phyloP scores from a whole-genome alignment of 1,284 basidiomycete species.

The Cystobasidiaceae sp. region DNA sequence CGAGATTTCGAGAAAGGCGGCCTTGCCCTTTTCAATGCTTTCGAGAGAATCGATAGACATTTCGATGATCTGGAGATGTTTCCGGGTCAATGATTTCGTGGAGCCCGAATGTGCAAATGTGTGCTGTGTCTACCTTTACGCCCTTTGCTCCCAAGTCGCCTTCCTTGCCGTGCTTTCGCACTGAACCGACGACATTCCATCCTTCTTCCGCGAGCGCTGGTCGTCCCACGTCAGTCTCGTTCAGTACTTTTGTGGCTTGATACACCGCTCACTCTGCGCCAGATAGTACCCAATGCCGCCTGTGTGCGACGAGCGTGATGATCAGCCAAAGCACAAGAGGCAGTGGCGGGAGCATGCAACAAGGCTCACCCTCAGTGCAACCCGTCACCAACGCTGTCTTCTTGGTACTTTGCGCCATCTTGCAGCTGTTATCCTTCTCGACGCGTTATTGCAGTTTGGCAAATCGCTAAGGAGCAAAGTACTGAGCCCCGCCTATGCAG shows the following conservation, averaged over 20 bases:
- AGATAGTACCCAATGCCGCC: slow-evolving; percentile 24
- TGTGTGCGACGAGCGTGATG: neutral
- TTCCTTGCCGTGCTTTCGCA: slow-evolving; percentile 19
- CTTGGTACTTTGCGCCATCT: neutral
- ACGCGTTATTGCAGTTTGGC: too few species aligned
- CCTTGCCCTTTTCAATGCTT: slow-evolving; percentile 9
- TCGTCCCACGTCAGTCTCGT: too few species aligned
- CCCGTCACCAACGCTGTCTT: slow-evolving; percentile 23
- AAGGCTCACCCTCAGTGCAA: slow-evolving; percentile 7
- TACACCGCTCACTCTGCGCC: neutral
- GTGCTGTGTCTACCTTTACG: neutral
- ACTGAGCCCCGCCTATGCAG: too few species aligned
- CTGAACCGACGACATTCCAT: slow-evolving; percentile 18
- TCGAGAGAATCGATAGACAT: slow-evolving; percentile 16
- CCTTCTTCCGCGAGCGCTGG: slow-evolving; percentile 4
- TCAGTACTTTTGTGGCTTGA: too few species aligned
- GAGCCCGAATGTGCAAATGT: neutral
- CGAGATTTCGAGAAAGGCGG: slow-evolving; percentile 18
- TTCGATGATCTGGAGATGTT: slow-evolving; percentile 2
- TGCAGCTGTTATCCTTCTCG: too few species aligned
- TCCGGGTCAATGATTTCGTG: neutral
- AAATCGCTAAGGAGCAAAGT: too few species aligned
- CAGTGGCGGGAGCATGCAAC: neutral
- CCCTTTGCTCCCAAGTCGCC: slow-evolving; percentile 3
- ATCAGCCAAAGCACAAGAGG: neutral